Conservation (phyloP, 352 stramenopile species). For the Lagenidium sp. region DNA sequence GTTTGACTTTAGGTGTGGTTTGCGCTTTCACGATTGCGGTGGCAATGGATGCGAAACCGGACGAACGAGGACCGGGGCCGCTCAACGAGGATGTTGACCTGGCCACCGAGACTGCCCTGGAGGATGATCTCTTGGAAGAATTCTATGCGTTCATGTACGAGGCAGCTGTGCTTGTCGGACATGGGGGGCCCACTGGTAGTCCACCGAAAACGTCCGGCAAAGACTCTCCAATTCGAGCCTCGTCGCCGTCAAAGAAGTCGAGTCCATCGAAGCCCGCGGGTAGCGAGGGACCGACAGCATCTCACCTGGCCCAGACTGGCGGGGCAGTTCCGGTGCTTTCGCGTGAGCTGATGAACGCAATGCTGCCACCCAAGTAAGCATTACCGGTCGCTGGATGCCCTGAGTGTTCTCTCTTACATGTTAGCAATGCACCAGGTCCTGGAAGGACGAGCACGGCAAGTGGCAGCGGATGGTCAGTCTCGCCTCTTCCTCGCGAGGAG, state of each 20-base stretch:
- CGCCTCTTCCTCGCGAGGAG: constrained; percentile 21
- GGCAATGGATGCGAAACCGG: constrained; percentile 1
- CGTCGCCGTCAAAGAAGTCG: constrained; percentile 13
- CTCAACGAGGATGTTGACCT: constrained; percentile 4
- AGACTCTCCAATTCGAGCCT: no score
- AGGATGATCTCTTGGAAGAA: constrained; percentile 24
- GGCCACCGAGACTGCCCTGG: constrained; percentile 15
- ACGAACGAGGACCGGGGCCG: neutral
- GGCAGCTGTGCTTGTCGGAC: constrained; percentile 29
- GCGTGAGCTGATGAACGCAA: constrained; percentile 52
- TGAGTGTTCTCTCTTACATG: neutral
- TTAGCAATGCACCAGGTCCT: constrained; percentile 36
- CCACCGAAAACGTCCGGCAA: no score
- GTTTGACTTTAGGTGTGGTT: no score
- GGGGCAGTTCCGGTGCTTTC: constrained; percentile 15
- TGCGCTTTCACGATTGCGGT: no score
- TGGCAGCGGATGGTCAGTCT: constrained; percentile 69
- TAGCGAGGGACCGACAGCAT: neutral
- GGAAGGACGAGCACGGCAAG: constrained; percentile 37
- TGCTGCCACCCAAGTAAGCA: constrained; percentile 59
- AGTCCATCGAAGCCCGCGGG: neutral
- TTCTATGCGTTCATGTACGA: constrained; percentile 67
- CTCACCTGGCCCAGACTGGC: constrained; percentile 2
- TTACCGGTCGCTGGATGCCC: neutral
- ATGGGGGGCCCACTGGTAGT: no score